These are phyloP conservation scores for Panellus pusillus DNA, from an alignment of 768 basidiomycete genomes.

Conservation along the genomic window DNA sequence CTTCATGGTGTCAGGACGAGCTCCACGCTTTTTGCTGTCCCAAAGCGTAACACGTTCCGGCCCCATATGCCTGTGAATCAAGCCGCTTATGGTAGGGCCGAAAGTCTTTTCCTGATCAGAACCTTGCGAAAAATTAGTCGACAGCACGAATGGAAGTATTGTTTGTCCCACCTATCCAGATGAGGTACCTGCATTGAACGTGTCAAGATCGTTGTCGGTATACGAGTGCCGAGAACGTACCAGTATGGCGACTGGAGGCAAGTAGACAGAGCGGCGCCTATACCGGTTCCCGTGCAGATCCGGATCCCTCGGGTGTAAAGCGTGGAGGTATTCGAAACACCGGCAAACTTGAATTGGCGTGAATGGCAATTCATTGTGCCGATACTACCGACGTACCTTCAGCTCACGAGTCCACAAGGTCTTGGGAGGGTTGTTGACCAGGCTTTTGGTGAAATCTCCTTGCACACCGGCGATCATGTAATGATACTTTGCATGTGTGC, in stretches of 20 bases:
- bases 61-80: slow-evolving; percentile 69
- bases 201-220: background rate
- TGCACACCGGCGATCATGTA: slow-evolving; percentile 80
- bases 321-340: slow-evolving; percentile 77
- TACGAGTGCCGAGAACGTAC: slow-evolving; percentile 36
- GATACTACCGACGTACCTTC: slow-evolving; percentile 48
- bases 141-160: background rate
- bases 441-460: slow-evolving; percentile 75
- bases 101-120: slow-evolving; percentile 79
- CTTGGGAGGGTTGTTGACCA: slow-evolving; percentile 48
- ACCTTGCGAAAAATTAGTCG: slow-evolving; percentile 37
- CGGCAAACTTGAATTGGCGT: slow-evolving; percentile 56
- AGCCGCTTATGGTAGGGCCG: slow-evolving; percentile 67
- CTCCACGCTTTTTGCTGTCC: slow-evolving; percentile 74
- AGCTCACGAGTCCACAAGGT: slow-evolving; percentile 78
- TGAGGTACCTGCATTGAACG: slow-evolving; percentile 56
- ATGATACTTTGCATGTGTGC: slow-evolving; percentile 70
- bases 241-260: slow-evolving; percentile 75
- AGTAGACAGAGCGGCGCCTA: slow-evolving; percentile 77
- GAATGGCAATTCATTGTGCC: slow-evolving; percentile 1
- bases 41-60: slow-evolving; percentile 75
- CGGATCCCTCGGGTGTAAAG: slow-evolving; percentile 81
- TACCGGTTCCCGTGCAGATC: slow-evolving; percentile 80
- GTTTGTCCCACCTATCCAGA: slow-evolving; percentile 63
- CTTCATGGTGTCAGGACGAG: slow-evolving; percentile 78